Evolutionary conservation across 306 rosid species (phyloP).

Genomic region (Luffa aegyptiaca): DNA sequence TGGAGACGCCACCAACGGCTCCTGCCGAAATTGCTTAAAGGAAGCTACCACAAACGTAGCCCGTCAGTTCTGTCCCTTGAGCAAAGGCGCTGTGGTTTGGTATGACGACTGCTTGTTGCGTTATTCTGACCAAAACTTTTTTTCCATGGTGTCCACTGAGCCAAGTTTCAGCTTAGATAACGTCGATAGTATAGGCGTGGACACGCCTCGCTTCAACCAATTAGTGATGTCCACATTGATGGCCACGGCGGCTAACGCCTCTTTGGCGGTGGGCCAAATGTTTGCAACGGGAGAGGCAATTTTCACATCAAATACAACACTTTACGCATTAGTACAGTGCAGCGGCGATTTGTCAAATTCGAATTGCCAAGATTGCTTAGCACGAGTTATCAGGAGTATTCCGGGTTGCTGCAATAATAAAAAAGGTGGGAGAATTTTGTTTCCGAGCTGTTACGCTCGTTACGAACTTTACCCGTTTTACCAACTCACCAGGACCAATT

Average conservation of each 20-base stretch:
- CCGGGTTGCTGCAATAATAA: not conserved
- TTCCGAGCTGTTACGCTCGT: conserved; percentile 24
- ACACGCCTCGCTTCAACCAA: not conserved
- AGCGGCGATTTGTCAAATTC: conserved; percentile 8
- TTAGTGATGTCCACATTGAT: not conserved
- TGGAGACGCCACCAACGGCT: conserved; percentile 5
- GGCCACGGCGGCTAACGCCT: not conserved
- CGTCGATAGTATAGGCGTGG: not conserved
- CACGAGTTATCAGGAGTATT: not conserved
- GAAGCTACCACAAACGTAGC: not conserved
- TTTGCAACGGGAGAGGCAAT: not conserved
- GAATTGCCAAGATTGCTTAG: conserved; percentile 12
- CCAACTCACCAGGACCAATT: too few species aligned
- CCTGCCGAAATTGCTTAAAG: not conserved
- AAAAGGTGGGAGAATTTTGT: conserved; percentile 8
- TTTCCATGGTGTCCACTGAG: not conserved
- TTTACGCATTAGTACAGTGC: conserved; percentile 23
- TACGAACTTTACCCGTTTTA: conserved; percentile 15
- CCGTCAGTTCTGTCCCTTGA: not conserved
- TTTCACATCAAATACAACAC: not conserved
- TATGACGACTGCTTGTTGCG: conserved; percentile 12
- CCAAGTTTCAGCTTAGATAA: not conserved
- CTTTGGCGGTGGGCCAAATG: not conserved
- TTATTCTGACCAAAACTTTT: conserved; percentile 13
- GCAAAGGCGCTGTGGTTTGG: not conserved